Conservation (phyloP, 768 basidiomycete genomes). For the Suillus discolor region DNA sequence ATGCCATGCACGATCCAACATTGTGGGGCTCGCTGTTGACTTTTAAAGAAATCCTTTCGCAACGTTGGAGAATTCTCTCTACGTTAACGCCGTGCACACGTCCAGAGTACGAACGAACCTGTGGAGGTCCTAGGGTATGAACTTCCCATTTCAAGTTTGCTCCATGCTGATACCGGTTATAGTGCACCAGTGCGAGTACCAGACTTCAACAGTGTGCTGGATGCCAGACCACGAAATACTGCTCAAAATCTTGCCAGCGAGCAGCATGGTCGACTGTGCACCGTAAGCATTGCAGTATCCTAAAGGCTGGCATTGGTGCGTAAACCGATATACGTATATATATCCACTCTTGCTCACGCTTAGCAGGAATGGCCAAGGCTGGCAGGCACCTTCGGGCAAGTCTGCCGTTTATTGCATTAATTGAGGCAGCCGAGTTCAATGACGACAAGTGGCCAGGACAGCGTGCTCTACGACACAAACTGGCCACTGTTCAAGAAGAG, state of each 20-base stretch:
- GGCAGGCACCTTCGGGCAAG: neutral
- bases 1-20: neutral
- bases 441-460: constrained; percentile 2
- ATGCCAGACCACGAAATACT: constrained; percentile 3
- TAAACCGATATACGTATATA: neutral
- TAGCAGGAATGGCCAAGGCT: constrained; percentile 4
- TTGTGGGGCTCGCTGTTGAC: constrained; percentile 2
- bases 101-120: neutral
- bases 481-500: neutral
- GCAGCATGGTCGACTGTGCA: neutral
- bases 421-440: neutral
- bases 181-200: constrained; percentile 1
- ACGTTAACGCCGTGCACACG: neutral
- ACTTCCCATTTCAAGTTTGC: neutral
- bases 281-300: neutral
- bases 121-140: neutral
- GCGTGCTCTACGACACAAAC: neutral
- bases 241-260: constrained; percentile 1
- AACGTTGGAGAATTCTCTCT: constrained; percentile 1
- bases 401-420: neutral
- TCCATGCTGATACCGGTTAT: neutral
- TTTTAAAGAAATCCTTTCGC: neutral
- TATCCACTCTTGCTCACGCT: neutral
- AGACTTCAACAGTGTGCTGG: constrained; percentile 2
- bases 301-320: neutral